These are phyloP conservation scores for Fusarium xyrophilum DNA, from an alignment of 2,329 filamentous ascomycete genomes.

Conservation along the genomic window DNA sequence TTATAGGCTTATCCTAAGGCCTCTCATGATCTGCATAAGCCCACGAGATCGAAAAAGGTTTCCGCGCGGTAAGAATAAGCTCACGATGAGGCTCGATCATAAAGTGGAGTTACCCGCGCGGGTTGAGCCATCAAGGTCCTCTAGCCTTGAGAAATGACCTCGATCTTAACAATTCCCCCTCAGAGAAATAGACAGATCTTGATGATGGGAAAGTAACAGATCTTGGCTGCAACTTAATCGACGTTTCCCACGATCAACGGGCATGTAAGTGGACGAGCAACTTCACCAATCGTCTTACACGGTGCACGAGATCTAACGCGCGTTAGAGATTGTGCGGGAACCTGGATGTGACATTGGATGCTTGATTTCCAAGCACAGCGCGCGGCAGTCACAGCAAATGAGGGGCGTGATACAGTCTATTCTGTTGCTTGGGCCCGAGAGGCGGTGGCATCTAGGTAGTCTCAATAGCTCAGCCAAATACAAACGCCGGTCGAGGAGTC, in stretches of 20 bases:
- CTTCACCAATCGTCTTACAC: slow-evolving; percentile 5
- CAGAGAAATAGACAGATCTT: rapidly evolving
- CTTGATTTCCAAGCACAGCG: background rate
- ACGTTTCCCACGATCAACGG: background rate
- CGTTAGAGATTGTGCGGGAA: background rate
- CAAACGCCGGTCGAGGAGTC: background rate
- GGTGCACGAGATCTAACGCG: background rate
- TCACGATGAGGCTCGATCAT: background rate
- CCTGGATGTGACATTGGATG: background rate
- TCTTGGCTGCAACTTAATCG: background rate
- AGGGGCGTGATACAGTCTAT: background rate
- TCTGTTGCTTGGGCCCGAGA: background rate
- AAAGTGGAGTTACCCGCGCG: slow-evolving; percentile 5
- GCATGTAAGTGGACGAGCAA: background rate
- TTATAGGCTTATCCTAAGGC: background rate
- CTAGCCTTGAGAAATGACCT: background rate
- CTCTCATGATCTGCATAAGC: background rate
- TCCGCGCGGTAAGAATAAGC: slow-evolving; percentile 1
- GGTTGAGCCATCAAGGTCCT: background rate
- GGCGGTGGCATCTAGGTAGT: background rate
- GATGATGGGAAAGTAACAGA: background rate
- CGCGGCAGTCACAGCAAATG: background rate
- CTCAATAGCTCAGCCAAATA: background rate
- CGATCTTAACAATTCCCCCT: background rate
- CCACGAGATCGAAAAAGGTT: background rate